Percentiles rank a stretch among this genome's conserved stretches.
These are phyloP conservation scores for Trypanosomatidae sp. DNA, from an alignment of 208 protist species.

Conservation along the genomic window DNA sequence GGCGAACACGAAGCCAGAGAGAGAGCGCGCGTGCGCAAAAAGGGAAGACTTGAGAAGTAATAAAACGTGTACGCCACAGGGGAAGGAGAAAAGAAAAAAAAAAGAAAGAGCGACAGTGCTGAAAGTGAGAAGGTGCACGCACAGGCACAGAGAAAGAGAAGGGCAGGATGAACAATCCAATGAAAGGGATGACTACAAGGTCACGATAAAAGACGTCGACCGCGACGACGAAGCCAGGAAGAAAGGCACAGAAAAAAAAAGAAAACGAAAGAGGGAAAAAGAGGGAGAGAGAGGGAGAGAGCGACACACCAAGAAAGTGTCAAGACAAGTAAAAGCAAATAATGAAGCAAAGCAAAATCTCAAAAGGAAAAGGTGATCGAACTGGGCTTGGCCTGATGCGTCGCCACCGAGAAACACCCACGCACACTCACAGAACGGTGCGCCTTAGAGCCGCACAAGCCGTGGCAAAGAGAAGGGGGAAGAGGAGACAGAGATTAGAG, in stretches of 20 bases:
- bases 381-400: background rate
- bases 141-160: background rate
- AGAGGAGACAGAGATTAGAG: background rate
- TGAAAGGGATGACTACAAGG: background rate
- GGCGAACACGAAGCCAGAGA: background rate
- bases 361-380: background rate
- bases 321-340: background rate
- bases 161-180: background rate
- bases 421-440: constrained; percentile 1
- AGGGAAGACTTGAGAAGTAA: background rate
- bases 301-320: background rate
- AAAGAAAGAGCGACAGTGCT: background rate
- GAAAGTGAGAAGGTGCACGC: background rate
- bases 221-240: background rate
- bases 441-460: background rate
- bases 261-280: background rate
- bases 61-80: background rate
- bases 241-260: background rate
- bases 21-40: background rate
- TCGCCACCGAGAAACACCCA: background rate
- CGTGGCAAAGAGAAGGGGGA: background rate
- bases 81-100: background rate
- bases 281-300: background rate
- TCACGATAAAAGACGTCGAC: background rate
- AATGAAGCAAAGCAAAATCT: background rate